These are phyloP conservation scores for Paecilomyces formosus DNA, from an alignment of 2,329 filamentous ascomycete genomes.

Conservation along the genomic window DNA sequence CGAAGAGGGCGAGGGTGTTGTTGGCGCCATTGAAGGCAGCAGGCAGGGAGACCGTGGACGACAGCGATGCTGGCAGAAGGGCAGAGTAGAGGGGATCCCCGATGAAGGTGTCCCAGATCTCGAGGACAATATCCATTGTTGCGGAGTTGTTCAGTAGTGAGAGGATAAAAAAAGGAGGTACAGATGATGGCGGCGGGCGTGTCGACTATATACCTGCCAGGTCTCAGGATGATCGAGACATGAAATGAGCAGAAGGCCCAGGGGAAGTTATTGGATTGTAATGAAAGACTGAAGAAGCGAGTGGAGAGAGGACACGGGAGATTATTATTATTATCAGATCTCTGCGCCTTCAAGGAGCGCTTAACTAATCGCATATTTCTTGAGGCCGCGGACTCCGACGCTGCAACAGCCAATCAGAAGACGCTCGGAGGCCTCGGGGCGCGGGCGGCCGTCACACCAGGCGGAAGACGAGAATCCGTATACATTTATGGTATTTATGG, in stretches of 20 bases:
- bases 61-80: slow-evolving; percentile 54
- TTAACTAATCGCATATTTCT: neutral
- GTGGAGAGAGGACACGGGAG: neutral
- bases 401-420: neutral
- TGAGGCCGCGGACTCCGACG: neutral
- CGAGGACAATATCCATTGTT: slow-evolving; percentile 87
- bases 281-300: neutral
- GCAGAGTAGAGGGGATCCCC: slow-evolving; percentile 73
- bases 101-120: slow-evolving; percentile 72
- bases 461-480: slow-evolving; percentile 22
- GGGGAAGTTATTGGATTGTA: neutral
- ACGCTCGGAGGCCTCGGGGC: neutral
- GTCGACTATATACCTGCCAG: neutral
- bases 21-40: slow-evolving; percentile 48
- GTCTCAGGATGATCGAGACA: neutral
- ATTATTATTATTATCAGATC: neutral
- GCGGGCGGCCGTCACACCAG: slow-evolving; percentile 23
- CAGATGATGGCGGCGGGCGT: too few species aligned
- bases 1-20: slow-evolving; percentile 48
- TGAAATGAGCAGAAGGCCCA: neutral
- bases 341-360: neutral
- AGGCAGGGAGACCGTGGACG: slow-evolving; percentile 48
- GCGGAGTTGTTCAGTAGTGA: neutral
- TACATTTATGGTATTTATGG: too few species aligned
- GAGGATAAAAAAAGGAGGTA: neutral